These are phyloP conservation scores for Rhynchospora pubera DNA, from an alignment of 176 grass and related monocot species.

Conservation along the genomic window DNA sequence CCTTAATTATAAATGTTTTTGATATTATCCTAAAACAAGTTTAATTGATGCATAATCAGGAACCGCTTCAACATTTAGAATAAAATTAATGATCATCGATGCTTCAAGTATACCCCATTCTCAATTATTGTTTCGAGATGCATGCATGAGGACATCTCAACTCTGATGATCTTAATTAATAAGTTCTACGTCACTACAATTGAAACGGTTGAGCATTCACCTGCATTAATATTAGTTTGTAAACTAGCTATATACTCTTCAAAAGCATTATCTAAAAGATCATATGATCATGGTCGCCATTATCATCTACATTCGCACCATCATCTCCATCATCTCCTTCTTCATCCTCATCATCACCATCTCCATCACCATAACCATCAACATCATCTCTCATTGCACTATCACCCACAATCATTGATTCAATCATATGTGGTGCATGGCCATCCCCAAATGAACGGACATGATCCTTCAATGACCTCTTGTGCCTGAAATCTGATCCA, in stretches of 20 bases:
- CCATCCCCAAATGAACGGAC: constrained; percentile 74
- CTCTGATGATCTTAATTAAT: neutral
- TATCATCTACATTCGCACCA: neutral
- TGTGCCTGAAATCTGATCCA: constrained; percentile 90
- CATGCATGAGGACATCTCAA: neutral
- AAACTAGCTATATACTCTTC: neutral
- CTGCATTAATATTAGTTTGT: neutral
- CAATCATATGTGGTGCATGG: constrained; percentile 76
- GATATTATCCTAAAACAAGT: constrained; percentile 5
- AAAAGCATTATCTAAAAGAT: constrained; percentile 10
- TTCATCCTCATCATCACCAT: constrained; percentile 18
- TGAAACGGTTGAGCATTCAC: neutral
- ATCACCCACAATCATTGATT: constrained; percentile 36
- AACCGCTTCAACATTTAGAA: neutral
- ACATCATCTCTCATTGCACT: constrained; percentile 15
- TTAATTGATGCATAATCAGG: neutral
- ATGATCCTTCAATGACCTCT: constrained; percentile 27
- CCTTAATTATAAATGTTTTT: too few species aligned
- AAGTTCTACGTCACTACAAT: neutral
- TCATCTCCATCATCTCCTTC: neutral
- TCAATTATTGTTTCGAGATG: neutral
- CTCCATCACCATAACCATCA: constrained; percentile 18
- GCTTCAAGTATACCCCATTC: neutral
- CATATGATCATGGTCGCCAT: constrained; percentile 19
- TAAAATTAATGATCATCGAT: neutral